Conservation (phyloP, 208 protist genomes). For the Trypanosoma avium region DNA sequence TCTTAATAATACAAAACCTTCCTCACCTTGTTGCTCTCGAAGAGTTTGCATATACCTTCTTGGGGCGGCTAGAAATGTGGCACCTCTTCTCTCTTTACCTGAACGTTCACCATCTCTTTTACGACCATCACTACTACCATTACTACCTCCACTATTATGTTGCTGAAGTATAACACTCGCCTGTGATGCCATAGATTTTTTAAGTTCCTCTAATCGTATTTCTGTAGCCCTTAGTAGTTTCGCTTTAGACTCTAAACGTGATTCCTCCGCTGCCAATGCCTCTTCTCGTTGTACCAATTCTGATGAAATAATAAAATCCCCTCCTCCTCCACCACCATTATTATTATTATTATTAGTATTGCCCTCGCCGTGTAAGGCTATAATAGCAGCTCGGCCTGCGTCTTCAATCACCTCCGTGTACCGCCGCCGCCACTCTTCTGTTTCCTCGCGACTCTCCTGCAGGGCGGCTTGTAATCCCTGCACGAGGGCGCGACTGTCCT, state of each 20-base stretch:
- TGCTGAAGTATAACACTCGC: slow-evolving; percentile 51
- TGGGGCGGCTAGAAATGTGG: background rate
- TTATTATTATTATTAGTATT: background rate
- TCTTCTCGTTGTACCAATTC: slow-evolving; percentile 34
- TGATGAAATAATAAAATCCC: too few relatives aligned
- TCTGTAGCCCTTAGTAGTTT: slow-evolving; percentile 48
- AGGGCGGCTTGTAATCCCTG: slow-evolving; percentile 47
- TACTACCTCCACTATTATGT: slow-evolving; percentile 17
- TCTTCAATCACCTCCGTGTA: slow-evolving; percentile 10
- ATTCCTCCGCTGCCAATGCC: slow-evolving; percentile 20
- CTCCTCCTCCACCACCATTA: too few relatives aligned
- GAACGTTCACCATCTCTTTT: slow-evolving; percentile 2
- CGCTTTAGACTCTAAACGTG: slow-evolving; percentile 28
- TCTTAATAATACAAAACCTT: background rate
- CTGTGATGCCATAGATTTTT: slow-evolving; percentile 57
- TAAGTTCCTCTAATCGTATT: slow-evolving; percentile 55
- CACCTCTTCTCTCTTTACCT: slow-evolving; percentile 4
- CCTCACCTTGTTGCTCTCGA: slow-evolving; percentile 5
- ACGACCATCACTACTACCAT: background rate
- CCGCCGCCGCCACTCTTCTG: slow-evolving; percentile 38
- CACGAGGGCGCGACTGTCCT: slow-evolving; percentile 57
- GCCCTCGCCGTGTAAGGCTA: slow-evolving; percentile 9
- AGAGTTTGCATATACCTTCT: slow-evolving; percentile 21
- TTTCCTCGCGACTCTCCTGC: slow-evolving; percentile 46
- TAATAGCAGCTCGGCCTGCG: background rate